These are phyloP conservation scores for Sarocladiaceae sp. DNA, from an alignment of 2,329 filamentous ascomycete species.

Conservation along the genomic window DNA sequence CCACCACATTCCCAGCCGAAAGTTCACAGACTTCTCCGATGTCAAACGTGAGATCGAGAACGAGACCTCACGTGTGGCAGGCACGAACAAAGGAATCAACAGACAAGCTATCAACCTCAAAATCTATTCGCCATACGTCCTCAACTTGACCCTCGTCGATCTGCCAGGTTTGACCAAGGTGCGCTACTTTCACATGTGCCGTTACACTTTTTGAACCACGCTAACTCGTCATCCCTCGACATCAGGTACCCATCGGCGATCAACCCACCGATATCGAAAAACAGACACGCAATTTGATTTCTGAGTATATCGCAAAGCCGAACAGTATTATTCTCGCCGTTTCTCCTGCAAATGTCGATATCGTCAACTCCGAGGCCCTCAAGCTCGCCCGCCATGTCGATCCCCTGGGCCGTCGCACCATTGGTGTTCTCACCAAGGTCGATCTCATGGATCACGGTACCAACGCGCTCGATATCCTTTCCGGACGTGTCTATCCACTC, in stretches of 20 bases:
- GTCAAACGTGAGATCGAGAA: slow-evolving; percentile 97
- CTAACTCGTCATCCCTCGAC: slow-evolving; percentile 6
- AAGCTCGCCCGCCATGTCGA: slow-evolving; percentile 97
- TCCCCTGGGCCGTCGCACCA: slow-evolving; percentile 94
- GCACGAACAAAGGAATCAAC: slow-evolving; percentile 98
- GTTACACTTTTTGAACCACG: slow-evolving; percentile 11
- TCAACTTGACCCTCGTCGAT: slow-evolving; percentile 95
- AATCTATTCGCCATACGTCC: slow-evolving; percentile 94
- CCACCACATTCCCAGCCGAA: slow-evolving; percentile 85
- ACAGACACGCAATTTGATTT: slow-evolving; percentile 95
- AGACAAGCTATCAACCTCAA: slow-evolving; percentile 97
- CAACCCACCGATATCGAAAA: slow-evolving; percentile 95
- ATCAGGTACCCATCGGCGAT: slow-evolving; percentile 88
- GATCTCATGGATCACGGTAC: slow-evolving; percentile 99
- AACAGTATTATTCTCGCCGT: slow-evolving; percentile 98
- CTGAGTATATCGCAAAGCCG: slow-evolving; percentile 97
- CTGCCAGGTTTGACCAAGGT: slow-evolving; percentile 94
- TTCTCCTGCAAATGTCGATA: slow-evolving; percentile 92
- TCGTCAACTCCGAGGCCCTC: slow-evolving; percentile 96
- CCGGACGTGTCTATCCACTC: slow-evolving; percentile 92
- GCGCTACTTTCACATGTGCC: slow-evolving; percentile 17
- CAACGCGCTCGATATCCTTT: slow-evolving; percentile 96
- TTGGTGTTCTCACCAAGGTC: slow-evolving; percentile 97
- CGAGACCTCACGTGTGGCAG: slow-evolving; percentile 86
- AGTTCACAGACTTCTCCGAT: slow-evolving; percentile 86